phyloP scores from a whole-genome alignment of 371 early-diverging fungal species.

The Capillidium rhysosporum region DNA sequence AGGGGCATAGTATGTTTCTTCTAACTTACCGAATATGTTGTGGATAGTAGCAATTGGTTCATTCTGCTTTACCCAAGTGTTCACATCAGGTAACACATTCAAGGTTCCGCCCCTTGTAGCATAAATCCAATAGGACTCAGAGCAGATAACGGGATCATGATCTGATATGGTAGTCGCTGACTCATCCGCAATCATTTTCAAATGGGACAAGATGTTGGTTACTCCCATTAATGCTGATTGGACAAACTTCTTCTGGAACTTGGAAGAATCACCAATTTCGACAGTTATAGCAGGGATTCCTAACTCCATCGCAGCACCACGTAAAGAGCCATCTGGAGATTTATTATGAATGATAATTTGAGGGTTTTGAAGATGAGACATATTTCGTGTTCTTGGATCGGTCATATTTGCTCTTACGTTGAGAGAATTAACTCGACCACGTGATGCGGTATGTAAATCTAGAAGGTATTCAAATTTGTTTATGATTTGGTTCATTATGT shows the following conservation, averaged over 20 bases:
- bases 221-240: constrained; percentile 38
- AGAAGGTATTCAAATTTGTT: constrained; percentile 61
- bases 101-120: constrained; percentile 20
- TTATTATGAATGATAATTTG: constrained; percentile 44
- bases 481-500: constrained; percentile 57
- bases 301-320: constrained; percentile 57
- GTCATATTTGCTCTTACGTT: constrained; percentile 79
- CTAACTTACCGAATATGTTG: constrained; percentile 81
- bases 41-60: constrained; percentile 75
- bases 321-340: constrained; percentile 47
- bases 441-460: constrained; percentile 74
- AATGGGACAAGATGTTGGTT: constrained; percentile 33
- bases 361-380: constrained; percentile 75
- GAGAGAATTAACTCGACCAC: constrained; percentile 65
- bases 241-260: constrained; percentile 51
- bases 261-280: constrained; percentile 61
- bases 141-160: constrained; percentile 29
- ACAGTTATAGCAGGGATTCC: constrained; percentile 80
- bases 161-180: constrained; percentile 14
- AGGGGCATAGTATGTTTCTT: constrained; percentile 71
- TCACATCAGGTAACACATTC: constrained; percentile 62
- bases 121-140: constrained; percentile 35
- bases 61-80: constrained; percentile 69
- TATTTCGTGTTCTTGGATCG: constrained; percentile 39
- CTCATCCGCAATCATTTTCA: constrained; percentile 33